A percentile compares a stretch with the other conserved stretches of the same genome.
phyloP scores from a whole-genome alignment of 192 early-diverging fungal species.

The Umbelopsis sp. region DNA sequence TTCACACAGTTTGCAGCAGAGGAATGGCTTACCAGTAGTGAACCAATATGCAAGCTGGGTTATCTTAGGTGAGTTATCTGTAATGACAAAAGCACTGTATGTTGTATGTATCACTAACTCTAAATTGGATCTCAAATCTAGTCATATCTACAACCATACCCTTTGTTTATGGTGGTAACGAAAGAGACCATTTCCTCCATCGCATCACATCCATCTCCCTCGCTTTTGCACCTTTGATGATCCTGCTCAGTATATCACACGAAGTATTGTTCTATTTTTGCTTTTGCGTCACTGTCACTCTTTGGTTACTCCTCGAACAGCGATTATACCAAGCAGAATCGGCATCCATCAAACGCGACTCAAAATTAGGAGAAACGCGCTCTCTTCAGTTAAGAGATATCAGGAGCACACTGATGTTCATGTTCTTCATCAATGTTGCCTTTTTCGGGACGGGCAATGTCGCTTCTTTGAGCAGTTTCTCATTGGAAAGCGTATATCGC shows the following conservation, averaged over 20 bases:
- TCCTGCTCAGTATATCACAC: constrained; percentile 89
- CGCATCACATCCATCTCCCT: constrained; percentile 83
- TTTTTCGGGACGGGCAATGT: constrained; percentile 99
- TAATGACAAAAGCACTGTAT: neutral
- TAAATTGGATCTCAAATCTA: constrained; percentile 17
- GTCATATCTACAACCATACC: constrained; percentile 60
- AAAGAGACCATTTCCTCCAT: constrained; percentile 75
- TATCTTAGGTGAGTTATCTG: constrained; percentile 55
- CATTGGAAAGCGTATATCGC: constrained; percentile 85
- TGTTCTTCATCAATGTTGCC: constrained; percentile 89
- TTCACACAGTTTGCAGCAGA: constrained; percentile 54
- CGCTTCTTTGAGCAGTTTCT: constrained; percentile 85
- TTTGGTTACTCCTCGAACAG: constrained; percentile 81
- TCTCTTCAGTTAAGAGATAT: constrained; percentile 48
- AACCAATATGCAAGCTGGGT: constrained; percentile 71
- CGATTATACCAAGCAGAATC: constrained; percentile 41
- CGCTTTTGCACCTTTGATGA: constrained; percentile 85
- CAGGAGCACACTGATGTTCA: constrained; percentile 72
- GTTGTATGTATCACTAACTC: neutral
- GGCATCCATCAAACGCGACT: neutral
- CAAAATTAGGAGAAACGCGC: constrained; percentile 1
- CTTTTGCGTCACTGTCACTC: constrained; percentile 69
- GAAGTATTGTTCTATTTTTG: constrained; percentile 89
- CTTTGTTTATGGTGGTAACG: constrained; percentile 59
- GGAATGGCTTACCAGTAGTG: constrained; percentile 66